Percentiles rank a stretch among this genome's conserved stretches.
These are phyloP conservation scores for Fusarium incarnatum DNA, from an alignment of 2,329 filamentous ascomycete genomes.

Conservation along the genomic window DNA sequence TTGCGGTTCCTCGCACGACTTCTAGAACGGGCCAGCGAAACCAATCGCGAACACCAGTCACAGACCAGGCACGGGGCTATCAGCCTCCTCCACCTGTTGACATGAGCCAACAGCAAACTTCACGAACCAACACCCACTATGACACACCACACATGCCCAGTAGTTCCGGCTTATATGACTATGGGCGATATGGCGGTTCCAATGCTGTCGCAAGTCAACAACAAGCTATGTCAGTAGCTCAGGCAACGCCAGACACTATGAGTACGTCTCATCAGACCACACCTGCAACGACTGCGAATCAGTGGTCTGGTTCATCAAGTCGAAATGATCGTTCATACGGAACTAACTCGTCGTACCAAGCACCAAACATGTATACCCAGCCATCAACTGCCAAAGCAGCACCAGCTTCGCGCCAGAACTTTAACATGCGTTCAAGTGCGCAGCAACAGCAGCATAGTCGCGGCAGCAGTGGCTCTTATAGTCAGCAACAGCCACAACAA, in stretches of 20 bases:
- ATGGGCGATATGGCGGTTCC: slow-evolving; percentile 34
- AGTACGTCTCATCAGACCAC: slow-evolving; percentile 36
- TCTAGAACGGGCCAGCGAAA: slow-evolving; percentile 53
- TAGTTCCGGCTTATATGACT: slow-evolving; percentile 35
- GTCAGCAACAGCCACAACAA: slow-evolving; percentile 34
- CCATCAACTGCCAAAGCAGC: slow-evolving; percentile 14
- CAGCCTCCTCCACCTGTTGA: slow-evolving; percentile 31
- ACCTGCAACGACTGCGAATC: slow-evolving; percentile 39
- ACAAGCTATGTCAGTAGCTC: slow-evolving; percentile 30
- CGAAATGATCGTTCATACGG: slow-evolving; percentile 30
- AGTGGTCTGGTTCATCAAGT: slow-evolving; percentile 40
- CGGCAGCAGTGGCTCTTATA: slow-evolving; percentile 23
- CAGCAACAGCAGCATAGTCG: slow-evolving; percentile 23
- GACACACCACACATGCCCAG: slow-evolving; percentile 18
- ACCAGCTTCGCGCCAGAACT: slow-evolving; percentile 38
- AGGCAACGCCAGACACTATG: slow-evolving; percentile 31
- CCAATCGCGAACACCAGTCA: slow-evolving; percentile 48
- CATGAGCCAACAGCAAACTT: slow-evolving; percentile 22
- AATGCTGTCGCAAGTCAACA: slow-evolving; percentile 19
- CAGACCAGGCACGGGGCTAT: slow-evolving; percentile 35
- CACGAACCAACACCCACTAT: slow-evolving; percentile 19
- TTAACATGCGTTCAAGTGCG: slow-evolving; percentile 30
- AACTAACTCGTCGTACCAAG: slow-evolving; percentile 29
- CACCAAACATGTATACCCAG: slow-evolving; percentile 33
- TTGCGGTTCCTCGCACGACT: slow-evolving; percentile 44